Conservation (phyloP, 1,284 basidiomycete genomes). For the Athelia sp. region DNA sequence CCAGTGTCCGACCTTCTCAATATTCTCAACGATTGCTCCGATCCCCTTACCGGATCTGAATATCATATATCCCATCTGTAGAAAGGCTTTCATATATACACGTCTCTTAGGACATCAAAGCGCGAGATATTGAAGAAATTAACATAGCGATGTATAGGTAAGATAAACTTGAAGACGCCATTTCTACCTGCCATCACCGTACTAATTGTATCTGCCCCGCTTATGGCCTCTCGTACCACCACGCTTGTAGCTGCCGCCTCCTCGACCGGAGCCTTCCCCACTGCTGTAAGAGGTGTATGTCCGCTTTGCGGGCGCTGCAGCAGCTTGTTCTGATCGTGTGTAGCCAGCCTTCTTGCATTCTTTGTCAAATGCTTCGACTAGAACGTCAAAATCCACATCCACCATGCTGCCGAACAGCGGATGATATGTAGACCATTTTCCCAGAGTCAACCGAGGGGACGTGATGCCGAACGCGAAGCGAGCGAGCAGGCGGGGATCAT, state of each 20-base stretch:
- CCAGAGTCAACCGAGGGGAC: slow-evolving; percentile 37
- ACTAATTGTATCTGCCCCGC: not conserved
- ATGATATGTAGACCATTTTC: slow-evolving; percentile 34
- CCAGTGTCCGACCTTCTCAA: no score
- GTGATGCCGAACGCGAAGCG: slow-evolving; percentile 46
- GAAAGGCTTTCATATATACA: no score
- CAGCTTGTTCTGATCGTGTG: slow-evolving; percentile 9
- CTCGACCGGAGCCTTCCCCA: not conserved
- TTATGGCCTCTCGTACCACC: not conserved
- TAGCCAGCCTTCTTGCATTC: slow-evolving; percentile 35
- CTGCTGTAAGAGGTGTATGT: slow-evolving; percentile 11
- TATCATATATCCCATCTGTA: no score
- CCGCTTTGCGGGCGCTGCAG: slow-evolving; percentile 19
- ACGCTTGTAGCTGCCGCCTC: not conserved
- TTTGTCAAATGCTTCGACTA: slow-evolving; percentile 32
- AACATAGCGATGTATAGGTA: no score
- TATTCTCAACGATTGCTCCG: no score
- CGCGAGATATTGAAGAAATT: no score
- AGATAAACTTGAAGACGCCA: no score
- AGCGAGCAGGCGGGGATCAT: slow-evolving; percentile 44
- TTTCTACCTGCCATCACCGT: no score
- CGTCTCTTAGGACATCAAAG: no score
- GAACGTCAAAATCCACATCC: slow-evolving; percentile 28
- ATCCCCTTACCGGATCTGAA: no score
- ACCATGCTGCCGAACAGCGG: slow-evolving; percentile 39